Base-by-base conservation (phyloP, 2,329 filamentous ascomycete species). In the Colletotrichum ledebouriae region DNA sequence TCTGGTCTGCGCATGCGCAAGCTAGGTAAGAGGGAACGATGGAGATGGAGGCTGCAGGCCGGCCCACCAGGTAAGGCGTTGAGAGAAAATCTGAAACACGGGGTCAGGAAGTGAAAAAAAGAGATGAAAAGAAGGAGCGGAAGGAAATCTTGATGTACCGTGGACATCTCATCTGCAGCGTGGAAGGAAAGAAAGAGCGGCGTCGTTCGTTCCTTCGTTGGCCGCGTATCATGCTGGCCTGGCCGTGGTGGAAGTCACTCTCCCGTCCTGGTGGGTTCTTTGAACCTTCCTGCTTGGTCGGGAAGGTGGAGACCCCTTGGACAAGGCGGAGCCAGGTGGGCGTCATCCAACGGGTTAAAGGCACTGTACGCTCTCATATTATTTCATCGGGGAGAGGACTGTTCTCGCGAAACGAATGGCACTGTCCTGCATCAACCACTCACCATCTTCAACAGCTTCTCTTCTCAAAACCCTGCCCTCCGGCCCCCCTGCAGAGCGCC, bases 401-500 rank as follows among this genome's bases (percentile, higher is more conserved):
- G 17, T 22, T 37, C 9, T 12, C 5, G n/a, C 11, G 11, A 7
- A 12, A 46, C 17, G 15, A 39, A n/a, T 17, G 6, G 3, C 10
- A 64, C 62, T 25, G 49, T 62, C 46, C 15, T 3, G 11, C 11
- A 29, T 42, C n/a, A 15, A 56, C 66, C 66, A 66, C 66, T 68
- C 66, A 68, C 56, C 61, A 41, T 68, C 69, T 50, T 47, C 50
- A 47, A 41, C 58, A 62, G 47, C 61, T 34, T 67, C 67, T 39
- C 67, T 39, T 55, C 41, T 59, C n/a, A 44, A 34, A 50, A 41
- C 50, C 57, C 58, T 25, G 47, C 29, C 47, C 20, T 50, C 22
- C 22, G 22, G 22, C 42, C 17, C 33, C 59, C 67, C 47, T 67
- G 67, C 58, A 58, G 20, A 70, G 72, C 74, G 73, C 72, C 70